Conservation (phyloP, 2,329 filamentous ascomycete genomes). For the Delphinella strobiligena region DNA sequence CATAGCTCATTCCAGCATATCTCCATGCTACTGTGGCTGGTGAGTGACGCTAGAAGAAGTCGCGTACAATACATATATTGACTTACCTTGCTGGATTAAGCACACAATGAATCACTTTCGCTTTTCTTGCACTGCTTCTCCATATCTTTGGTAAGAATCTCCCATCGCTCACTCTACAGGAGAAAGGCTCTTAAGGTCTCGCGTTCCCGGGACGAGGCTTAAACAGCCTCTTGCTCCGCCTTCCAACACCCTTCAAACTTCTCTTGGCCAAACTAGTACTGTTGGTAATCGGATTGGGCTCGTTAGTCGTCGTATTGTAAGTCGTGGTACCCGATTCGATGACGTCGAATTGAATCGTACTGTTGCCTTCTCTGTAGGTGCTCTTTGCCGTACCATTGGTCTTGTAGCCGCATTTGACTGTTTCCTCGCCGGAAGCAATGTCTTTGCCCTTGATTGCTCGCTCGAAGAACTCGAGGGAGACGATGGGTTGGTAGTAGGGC, state of each 20-base stretch:
- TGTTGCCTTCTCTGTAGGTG: conserved; percentile 27
- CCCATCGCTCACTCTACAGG: no score
- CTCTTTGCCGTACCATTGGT: conserved; percentile 24
- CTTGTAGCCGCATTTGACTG: conserved; percentile 19
- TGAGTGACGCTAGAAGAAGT: no score
- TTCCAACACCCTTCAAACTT: not conserved
- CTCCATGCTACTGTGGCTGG: no score
- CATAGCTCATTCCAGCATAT: no score
- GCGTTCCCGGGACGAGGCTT: no score
- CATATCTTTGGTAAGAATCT: no score
- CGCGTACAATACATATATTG: no score
- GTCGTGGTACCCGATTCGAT: conserved; percentile 1
- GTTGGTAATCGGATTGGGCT: conserved; percentile 3
- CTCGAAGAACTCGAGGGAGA: conserved; percentile 37
- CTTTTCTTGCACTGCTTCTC: no score
- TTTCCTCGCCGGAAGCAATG: conserved; percentile 40
- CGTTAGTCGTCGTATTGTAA: conserved; percentile 8
- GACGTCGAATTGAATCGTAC: conserved; percentile 8
- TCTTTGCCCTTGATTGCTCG: conserved; percentile 36
- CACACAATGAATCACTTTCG: no score
- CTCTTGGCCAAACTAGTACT: not conserved
- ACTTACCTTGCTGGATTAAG: no score
- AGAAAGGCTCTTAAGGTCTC: no score
- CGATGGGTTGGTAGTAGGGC: conserved; percentile 43
- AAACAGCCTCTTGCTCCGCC: not conserved